Conservation (phyloP, 2,329 filamentous ascomycete species). For the Stagonosporopsis rhizophila region DNA sequence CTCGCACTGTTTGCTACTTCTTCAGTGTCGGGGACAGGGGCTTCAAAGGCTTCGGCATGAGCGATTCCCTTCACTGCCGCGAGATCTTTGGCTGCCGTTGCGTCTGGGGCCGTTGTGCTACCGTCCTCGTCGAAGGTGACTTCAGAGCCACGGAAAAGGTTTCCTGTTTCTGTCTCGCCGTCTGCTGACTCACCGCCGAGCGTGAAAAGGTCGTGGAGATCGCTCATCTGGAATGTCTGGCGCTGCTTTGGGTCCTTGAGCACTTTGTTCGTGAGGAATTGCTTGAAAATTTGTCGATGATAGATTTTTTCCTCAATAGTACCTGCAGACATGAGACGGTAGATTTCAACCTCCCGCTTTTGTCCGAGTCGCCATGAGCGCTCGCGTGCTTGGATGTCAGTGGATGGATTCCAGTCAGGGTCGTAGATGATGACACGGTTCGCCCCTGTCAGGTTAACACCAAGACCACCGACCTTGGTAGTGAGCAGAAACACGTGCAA, state of each 20-base stretch:
- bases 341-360: constrained; percentile 93
- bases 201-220: constrained; percentile 91
- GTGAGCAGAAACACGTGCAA: constrained; percentile 92
- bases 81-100: constrained; percentile 38
- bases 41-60: constrained; percentile 53
- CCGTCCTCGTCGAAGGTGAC: constrained; percentile 63
- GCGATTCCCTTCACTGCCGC: constrained; percentile 52
- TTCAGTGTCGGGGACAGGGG: constrained; percentile 34
- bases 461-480: constrained; percentile 92
- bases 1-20: constrained; percentile 26
- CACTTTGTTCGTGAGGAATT: constrained; percentile 96
- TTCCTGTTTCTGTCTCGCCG: constrained; percentile 80
- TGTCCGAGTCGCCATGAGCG: constrained; percentile 95
- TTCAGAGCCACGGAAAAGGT: constrained; percentile 87
- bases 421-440: constrained; percentile 98
- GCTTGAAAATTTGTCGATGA: constrained; percentile 97
- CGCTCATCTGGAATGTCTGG: constrained; percentile 86
- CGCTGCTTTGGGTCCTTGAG: constrained; percentile 92
- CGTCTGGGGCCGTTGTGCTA: constrained; percentile 24
- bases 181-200: constrained; percentile 69
- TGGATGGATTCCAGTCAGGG: constrained; percentile 98
- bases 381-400: constrained; percentile 92
- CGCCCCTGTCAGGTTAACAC: constrained; percentile 92
- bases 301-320: constrained; percentile 99
- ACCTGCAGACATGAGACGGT: constrained; percentile 95